Conservation (phyloP, 129 eudicot species). For the Gnaphalium uliginosum region DNA sequence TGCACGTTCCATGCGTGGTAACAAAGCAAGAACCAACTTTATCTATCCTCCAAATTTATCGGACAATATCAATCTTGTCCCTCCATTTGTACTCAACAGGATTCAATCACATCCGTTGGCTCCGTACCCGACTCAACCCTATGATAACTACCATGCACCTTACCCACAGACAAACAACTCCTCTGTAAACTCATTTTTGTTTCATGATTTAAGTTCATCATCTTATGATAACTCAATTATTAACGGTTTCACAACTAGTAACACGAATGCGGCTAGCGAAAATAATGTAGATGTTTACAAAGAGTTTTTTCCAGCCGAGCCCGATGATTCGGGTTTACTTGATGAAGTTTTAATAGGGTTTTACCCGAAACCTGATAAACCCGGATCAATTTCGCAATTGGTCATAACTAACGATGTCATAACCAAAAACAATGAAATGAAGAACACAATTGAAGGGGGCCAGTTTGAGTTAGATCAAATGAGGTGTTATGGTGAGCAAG, state of each 20-base stretch:
- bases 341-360: slow-evolving; percentile 58
- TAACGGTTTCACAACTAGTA: not conserved
- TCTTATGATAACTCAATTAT: slow-evolving; percentile 5
- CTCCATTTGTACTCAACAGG: not conserved
- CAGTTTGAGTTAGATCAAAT: not conserved
- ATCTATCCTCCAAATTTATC: slow-evolving; percentile 39
- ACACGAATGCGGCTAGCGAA: not conserved
- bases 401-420: not conserved
- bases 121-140: not conserved
- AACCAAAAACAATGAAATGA: not conserved
- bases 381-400: slow-evolving; percentile 14
- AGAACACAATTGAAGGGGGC: not conserved
- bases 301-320: slow-evolving; percentile 43
- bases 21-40: slow-evolving; percentile 75
- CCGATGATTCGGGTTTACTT: slow-evolving; percentile 52
- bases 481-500: not conserved
- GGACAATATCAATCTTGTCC: not conserved
- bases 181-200: slow-evolving; percentile 12
- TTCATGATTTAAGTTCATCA: slow-evolving; percentile 13
- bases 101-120: slow-evolving; percentile 14
- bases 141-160: slow-evolving; percentile 11
- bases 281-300: slow-evolving; percentile 12
- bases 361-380: slow-evolving; percentile 46
- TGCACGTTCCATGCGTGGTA: slow-evolving; percentile 81
- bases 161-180: not conserved